Base-by-base conservation (phyloP, 345 rosid species). In the Citrus trifoliata region DNA sequence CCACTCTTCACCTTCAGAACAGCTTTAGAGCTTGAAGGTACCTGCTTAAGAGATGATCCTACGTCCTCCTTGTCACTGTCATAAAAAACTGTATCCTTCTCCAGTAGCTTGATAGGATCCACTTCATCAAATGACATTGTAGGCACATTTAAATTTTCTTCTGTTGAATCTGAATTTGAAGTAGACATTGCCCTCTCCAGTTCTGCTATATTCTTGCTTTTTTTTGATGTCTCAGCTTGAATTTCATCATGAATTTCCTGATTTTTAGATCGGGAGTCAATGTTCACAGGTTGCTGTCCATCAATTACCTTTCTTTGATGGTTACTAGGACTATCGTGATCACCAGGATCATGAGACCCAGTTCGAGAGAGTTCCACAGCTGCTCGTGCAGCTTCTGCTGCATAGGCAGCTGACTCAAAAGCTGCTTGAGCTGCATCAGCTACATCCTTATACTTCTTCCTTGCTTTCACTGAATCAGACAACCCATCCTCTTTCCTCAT, bases 391-490 rank as follows among this genome's bases (percentile, higher is more conserved):
- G 99, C 98, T 19, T 60, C 92, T 46, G 99, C 99, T 2, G 97
- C 99, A 71, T 88, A 76, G 70, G 90, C 95, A 24, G 99, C 98
- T 2, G 97, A 88, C 85, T 88, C 88, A 56, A 91, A 94, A 22
- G 99, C 99, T 55, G 91, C 97, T 85, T 91, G 97, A 73, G 99
- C 99, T 33, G 99, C 99, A 86, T 89, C 97, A 77, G 97, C 93
- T 6, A 94, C 97, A 80, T 90, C 95, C 85, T 55, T 91, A 87
- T 91, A 96, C 86, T 89, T 89, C 64, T 82, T 84, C 79, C 79
- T 87, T 60, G 68, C 28, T 78, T 79, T 75, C 6, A 27, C 10
- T 25, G 90, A 84, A 73, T 87, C 89, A 46, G 86, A 73, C 32
- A 82, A 70, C 6, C 62, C 85, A 22, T 65, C 76, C 28, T 77